These are phyloP conservation scores for Aspergillus novoparasiticus DNA, from an alignment of 2,329 filamentous ascomycete species.

Conservation along the genomic window DNA sequence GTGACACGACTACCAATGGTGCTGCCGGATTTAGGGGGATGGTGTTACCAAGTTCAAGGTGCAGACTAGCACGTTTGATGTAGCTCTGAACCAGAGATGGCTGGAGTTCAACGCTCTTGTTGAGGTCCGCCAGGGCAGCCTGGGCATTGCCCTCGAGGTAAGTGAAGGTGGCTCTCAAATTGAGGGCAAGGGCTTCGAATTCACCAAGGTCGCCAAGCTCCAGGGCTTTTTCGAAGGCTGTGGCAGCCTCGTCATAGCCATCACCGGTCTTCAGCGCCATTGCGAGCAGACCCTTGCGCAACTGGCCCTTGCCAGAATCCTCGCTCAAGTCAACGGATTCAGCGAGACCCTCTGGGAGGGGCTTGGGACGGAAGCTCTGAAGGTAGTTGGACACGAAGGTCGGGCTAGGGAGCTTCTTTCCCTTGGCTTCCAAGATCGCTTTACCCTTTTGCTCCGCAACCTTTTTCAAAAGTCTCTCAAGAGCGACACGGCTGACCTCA, in stretches of 20 bases:
- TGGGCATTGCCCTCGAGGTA: constrained; percentile 88
- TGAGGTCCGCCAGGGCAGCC: constrained; percentile 79
- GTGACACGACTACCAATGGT: not conserved
- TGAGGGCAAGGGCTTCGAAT: constrained; percentile 88
- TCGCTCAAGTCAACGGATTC: constrained; percentile 76
- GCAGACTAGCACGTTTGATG: constrained; percentile 98
- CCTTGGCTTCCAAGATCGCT: constrained; percentile 77
- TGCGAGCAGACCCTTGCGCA: constrained; percentile 79
- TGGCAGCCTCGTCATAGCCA: constrained; percentile 84
- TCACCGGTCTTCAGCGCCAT: constrained; percentile 86
- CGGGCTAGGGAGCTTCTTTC: constrained; percentile 86
- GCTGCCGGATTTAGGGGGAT: constrained; percentile 25
- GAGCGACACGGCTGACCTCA: constrained; percentile 81
- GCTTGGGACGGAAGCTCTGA: constrained; percentile 90
- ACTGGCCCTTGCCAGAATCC: constrained; percentile 78
- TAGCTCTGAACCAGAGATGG: constrained; percentile 90
- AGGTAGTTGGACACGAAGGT: constrained; percentile 99
- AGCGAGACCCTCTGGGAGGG: constrained; percentile 78
- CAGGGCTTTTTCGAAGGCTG: constrained; percentile 84
- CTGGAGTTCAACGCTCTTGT: constrained; percentile 90
- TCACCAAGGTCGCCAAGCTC: constrained; percentile 78
- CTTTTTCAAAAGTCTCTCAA: constrained; percentile 93
- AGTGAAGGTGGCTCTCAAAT: constrained; percentile 94
- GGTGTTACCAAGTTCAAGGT: constrained; percentile 77
- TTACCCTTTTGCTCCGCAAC: constrained; percentile 94